Conservation (phyloP, 371 early-diverging fungal species). For the Rhizopus arrhizus region DNA sequence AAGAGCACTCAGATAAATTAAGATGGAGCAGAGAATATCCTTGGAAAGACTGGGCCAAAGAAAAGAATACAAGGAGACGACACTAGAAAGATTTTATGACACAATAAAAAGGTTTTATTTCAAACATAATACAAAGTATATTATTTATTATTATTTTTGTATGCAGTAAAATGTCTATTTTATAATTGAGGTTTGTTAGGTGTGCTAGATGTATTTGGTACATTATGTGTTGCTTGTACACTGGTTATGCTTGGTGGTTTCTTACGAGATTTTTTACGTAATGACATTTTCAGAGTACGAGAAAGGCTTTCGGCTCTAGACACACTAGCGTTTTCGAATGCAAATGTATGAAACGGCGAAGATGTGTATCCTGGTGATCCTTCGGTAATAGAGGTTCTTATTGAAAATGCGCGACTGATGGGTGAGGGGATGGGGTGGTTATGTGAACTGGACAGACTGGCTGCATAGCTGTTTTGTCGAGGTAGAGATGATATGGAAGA, state of each 20-base stretch:
- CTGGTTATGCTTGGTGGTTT: slow-evolving; percentile 17
- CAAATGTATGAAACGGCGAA: slow-evolving; percentile 6
- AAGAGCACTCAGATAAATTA: slow-evolving; percentile 25
- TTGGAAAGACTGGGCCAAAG: slow-evolving; percentile 47
- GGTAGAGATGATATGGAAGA: slow-evolving; percentile 1
- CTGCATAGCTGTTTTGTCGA: slow-evolving; percentile 11
- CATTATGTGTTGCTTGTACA: neutral
- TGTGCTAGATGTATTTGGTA: neutral
- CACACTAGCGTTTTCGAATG: slow-evolving; percentile 32
- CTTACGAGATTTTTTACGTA: slow-evolving; percentile 48
- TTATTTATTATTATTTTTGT: neutral
- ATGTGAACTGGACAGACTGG: slow-evolving; percentile 3
- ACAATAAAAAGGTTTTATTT: neutral
- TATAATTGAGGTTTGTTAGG: neutral
- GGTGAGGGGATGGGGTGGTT: slow-evolving; percentile 27
- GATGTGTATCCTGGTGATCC: slow-evolving; percentile 3
- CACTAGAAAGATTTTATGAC: neutral
- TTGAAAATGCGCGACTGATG: slow-evolving; percentile 43
- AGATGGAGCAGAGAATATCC: slow-evolving; percentile 35
- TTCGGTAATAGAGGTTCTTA: slow-evolving; percentile 27
- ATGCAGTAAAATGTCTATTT: too few species aligned
- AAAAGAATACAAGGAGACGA: slow-evolving; percentile 8
- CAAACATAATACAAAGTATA: neutral
- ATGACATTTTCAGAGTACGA: slow-evolving; percentile 48
- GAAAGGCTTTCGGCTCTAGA: slow-evolving; percentile 52